These are phyloP conservation scores for Suhomyces kilbournensis DNA, from an alignment of 805 yeast genomes.

Conservation along the genomic window DNA sequence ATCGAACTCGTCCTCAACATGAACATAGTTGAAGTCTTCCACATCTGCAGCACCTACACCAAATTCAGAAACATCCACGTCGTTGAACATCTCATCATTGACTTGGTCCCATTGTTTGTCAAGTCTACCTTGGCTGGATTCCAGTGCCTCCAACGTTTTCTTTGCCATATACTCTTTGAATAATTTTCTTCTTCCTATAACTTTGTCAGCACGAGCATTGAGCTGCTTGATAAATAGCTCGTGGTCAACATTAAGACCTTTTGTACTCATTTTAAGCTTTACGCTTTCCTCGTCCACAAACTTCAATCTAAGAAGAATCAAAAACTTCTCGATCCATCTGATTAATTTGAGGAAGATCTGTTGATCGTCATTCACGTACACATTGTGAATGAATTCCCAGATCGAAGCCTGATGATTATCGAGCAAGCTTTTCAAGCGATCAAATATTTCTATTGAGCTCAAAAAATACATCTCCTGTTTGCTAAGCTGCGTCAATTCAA, in stretches of 20 bases:
- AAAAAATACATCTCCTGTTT: slow-evolving; percentile 50
- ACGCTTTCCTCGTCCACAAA: slow-evolving; percentile 40
- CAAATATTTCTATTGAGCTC: slow-evolving; percentile 59
- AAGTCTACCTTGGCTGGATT: slow-evolving; percentile 20
- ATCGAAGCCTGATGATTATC: slow-evolving; percentile 70
- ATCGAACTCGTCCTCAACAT: slow-evolving; percentile 18
- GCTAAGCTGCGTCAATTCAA: slow-evolving; percentile 59
- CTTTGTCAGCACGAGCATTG: slow-evolving; percentile 34
- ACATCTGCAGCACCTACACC: slow-evolving; percentile 43
- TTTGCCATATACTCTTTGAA: slow-evolving; percentile 33
- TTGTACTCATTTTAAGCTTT: slow-evolving; percentile 42
- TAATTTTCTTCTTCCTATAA: slow-evolving; percentile 35
- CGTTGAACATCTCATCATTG: slow-evolving; percentile 30
- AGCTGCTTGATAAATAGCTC: slow-evolving; percentile 38
- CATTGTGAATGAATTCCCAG: slow-evolving; percentile 73
- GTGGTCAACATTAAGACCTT: slow-evolving; percentile 24
- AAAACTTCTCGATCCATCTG: slow-evolving; percentile 68
- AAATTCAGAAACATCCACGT: slow-evolving; percentile 24
- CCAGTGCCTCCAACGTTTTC: slow-evolving; percentile 19
- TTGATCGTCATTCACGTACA: slow-evolving; percentile 74
- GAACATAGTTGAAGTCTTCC: slow-evolving; percentile 39
- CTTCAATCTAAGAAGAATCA: slow-evolving; percentile 62
- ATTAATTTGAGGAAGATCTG: slow-evolving; percentile 70
- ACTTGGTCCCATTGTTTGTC: slow-evolving; percentile 46
- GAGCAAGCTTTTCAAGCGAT: slow-evolving; percentile 60